phyloP scores from a whole-genome alignment of 257 asterid species.

The Leptodermis oblonga region DNA sequence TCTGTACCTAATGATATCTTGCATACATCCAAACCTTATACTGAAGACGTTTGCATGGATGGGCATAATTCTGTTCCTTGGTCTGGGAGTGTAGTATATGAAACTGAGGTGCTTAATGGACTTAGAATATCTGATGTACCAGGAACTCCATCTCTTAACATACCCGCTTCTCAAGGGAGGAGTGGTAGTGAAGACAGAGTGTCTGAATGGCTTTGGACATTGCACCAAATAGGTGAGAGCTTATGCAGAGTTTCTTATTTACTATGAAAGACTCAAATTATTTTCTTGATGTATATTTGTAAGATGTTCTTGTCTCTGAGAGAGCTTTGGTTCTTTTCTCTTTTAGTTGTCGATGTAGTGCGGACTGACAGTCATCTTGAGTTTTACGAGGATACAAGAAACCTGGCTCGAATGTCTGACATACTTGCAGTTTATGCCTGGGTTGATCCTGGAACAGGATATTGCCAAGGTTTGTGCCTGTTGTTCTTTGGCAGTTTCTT shows the following conservation, averaged over 20 bases:
- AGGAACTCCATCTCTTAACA: conserved; percentile 39
- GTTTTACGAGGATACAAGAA: conserved; percentile 80
- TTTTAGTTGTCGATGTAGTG: conserved; percentile 90
- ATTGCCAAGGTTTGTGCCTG: conserved; percentile 75
- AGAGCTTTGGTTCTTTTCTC: neutral
- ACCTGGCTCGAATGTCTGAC: conserved; percentile 97
- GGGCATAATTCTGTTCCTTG: conserved; percentile 35
- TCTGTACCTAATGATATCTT: conserved; percentile 42
- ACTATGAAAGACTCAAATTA: conserved; percentile 6
- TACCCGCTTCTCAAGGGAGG: conserved; percentile 49
- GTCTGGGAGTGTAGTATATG: conserved; percentile 39
- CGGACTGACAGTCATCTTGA: conserved; percentile 97
- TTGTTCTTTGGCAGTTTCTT: neutral
- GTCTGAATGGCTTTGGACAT: conserved; percentile 99
- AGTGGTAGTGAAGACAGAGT: conserved; percentile 62
- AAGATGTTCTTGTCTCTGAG: conserved; percentile 12
- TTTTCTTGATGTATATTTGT: conserved; percentile 2
- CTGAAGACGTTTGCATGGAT: conserved; percentile 36
- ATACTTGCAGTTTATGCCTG: conserved; percentile 98
- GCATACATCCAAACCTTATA: conserved; percentile 37
- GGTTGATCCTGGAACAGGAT: conserved; percentile 98
- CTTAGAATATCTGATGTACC: conserved; percentile 67
- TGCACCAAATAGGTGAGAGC: conserved; percentile 77
- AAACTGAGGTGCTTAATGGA: conserved; percentile 39
- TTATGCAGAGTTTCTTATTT: neutral